Evolutionary conservation across 2,329 filamentous ascomycete genomes (phyloP).

Genomic region (Sporothrix brunneoviolacea): DNA sequence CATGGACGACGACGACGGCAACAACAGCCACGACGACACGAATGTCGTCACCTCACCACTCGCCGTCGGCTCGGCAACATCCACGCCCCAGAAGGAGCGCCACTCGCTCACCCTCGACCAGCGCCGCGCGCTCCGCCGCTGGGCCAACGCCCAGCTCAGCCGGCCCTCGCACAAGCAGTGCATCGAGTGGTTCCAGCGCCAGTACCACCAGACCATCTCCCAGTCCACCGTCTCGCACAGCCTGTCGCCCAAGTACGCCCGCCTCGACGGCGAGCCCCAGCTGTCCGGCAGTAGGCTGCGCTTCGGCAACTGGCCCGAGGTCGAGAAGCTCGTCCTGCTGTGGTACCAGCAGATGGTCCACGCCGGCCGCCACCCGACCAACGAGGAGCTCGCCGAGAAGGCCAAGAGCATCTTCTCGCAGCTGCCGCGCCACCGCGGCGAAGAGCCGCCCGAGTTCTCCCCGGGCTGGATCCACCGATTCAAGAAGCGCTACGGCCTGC

Average conservation of each 20-base stretch:
- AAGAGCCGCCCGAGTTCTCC: slow-evolving; percentile 54
- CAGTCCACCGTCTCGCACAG: slow-evolving; percentile 59
- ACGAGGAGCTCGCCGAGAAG: slow-evolving; percentile 57
- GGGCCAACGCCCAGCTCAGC: slow-evolving; percentile 50
- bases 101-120: slow-evolving; percentile 57
- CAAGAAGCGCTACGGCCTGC: slow-evolving; percentile 55
- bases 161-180: slow-evolving; percentile 55
- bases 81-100: slow-evolving; percentile 39
- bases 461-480: slow-evolving; percentile 60
- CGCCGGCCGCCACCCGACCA: slow-evolving; percentile 51
- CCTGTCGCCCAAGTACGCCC: slow-evolving; percentile 54
- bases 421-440: slow-evolving; percentile 54
- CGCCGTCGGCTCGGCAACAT: slow-evolving; percentile 2
- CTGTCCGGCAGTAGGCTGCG: slow-evolving; percentile 56
- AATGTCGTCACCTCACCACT: too few relatives aligned
- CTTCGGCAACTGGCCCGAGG: slow-evolving; percentile 59
- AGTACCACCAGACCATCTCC: slow-evolving; percentile 55
- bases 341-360: slow-evolving; percentile 48
- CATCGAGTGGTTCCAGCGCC: slow-evolving; percentile 55
- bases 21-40: background rate
- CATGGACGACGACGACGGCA: background rate
- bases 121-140: slow-evolving; percentile 52
- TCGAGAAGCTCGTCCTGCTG: slow-evolving; percentile 50
- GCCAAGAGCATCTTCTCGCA: slow-evolving; percentile 53
- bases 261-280: slow-evolving; percentile 54